phyloP scores from a whole-genome alignment of 2,329 filamentous ascomycete genomes.

The Cladorrhinum sp. region DNA sequence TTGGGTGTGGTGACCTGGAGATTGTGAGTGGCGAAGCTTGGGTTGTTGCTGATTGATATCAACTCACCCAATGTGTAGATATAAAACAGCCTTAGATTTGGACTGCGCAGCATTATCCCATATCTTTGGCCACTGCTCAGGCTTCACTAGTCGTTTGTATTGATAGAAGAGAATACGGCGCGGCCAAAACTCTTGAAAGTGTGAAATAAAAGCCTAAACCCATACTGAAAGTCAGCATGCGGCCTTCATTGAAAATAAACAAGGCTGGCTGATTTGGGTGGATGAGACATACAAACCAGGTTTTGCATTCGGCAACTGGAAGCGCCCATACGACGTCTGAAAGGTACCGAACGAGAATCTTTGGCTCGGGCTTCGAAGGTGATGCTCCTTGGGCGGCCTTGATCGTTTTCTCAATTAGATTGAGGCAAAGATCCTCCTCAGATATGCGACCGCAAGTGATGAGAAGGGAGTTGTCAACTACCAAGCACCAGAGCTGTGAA shows the following conservation, averaged over 20 bases:
- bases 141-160: constrained; percentile 14
- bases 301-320: constrained; percentile 38
- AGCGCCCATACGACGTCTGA: constrained; percentile 39
- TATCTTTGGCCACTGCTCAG: constrained; percentile 28
- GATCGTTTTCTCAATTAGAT: constrained; percentile 32
- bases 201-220: constrained; percentile 39
- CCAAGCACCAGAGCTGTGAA: constrained; percentile 46
- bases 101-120: constrained; percentile 23
- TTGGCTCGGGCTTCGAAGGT: constrained; percentile 18
- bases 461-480: constrained; percentile 42
- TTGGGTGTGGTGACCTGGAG: no score
- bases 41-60: no score
- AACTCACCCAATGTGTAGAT: constrained; percentile 21
- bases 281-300: constrained; percentile 47
- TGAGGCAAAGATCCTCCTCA: constrained; percentile 33
- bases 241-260: no score
- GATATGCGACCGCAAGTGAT: constrained; percentile 42
- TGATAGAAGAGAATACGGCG: constrained; percentile 35
- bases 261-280: no score
- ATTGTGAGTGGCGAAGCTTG: no score
- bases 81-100: constrained; percentile 21
- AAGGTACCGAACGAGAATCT: constrained; percentile 37
- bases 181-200: constrained; percentile 45
- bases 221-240: no score
- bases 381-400: constrained; percentile 29